These are phyloP conservation scores for Carpinus viminea DNA, from an alignment of 306 rosid species.

Conservation along the genomic window DNA sequence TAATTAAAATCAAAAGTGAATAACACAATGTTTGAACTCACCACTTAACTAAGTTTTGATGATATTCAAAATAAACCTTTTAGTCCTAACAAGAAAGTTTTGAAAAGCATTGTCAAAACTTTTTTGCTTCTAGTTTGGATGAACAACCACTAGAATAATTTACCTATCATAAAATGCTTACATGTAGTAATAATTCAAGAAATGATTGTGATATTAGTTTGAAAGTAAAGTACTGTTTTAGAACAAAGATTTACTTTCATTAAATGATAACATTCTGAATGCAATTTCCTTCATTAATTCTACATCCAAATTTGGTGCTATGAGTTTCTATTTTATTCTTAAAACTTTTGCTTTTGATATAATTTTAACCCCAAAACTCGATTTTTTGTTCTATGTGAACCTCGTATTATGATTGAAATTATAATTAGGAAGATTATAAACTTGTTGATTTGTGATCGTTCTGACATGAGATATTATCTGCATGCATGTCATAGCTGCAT, in stretches of 20 bases:
- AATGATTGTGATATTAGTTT: neutral
- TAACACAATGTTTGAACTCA: too few relatives aligned
- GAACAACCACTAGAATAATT: neutral
- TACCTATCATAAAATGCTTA: neutral
- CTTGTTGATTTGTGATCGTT: neutral
- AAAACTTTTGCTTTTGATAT: neutral
- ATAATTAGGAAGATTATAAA: neutral
- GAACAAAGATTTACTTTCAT: neutral
- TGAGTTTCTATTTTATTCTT: neutral
- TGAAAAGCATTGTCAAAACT: neutral
- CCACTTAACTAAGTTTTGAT: neutral
- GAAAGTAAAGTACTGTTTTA: neutral
- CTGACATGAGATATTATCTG: neutral
- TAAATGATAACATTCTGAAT: neutral
- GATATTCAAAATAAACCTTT: neutral
- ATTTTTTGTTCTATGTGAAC: too few relatives aligned
- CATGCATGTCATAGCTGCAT: too few relatives aligned
- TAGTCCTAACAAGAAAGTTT: neutral
- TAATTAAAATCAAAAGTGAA: too few relatives aligned
- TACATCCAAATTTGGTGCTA: neutral
- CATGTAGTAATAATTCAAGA: neutral
- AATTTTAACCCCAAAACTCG: neutral
- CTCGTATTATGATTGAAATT: neutral
- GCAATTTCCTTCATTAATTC: neutral
- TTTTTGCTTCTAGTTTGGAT: too few relatives aligned